Base-by-base conservation (phyloP, 2,329 filamentous ascomycete species). In the Chaetomiaceae sp. region DNA sequence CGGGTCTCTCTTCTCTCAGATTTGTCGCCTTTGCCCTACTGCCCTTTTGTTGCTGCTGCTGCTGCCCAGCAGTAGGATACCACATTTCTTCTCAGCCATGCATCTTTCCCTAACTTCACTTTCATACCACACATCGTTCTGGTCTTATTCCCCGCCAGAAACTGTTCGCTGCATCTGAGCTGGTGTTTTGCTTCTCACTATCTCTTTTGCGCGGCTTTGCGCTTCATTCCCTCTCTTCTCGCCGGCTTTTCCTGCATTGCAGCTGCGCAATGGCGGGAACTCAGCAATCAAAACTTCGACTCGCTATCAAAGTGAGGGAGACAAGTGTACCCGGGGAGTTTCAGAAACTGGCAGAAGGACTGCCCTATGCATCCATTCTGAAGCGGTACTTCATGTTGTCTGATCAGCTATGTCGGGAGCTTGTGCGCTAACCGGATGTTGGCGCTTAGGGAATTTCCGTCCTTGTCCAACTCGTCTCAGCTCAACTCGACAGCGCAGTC, bases 401-500 rank as follows among this genome's bases (percentile, higher is more conserved):
- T n/a, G n/a, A n/a, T n/a, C n/a, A n/a, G n/a, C n/a, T n/a, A n/a
- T n/a, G n/a, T n/a, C n/a, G n/a, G n/a, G n/a, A 27, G 19, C 18
- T 18, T n/a, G 50, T 36, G 41, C 43, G 38, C 65, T 66, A 41
- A 66, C 49, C 32, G 9, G 15, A 15, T 11, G 44, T 46, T n/a
- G 45, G 29, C 51, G 22, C 49, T 42, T 39, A 84, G 80, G 50
- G 80, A 84, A 59, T 84, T 84, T 45, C 81, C 81, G 8, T 81
- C 79, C 18, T 64, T 84, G 55, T 82, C 79, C 42, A 81, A 78
- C 57, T 81, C 76, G 53, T 68, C 76, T 36, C 76, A 78, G 57
- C 63, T 79, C 35, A 65, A 72, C 22, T 74, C 63, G 48, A 62
- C 70, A 6, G 72, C 61, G 37, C 72, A 72, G 51, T 65, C 71